Evolutionary conservation across 192 early-diverging fungal species (phyloP).

Genomic region (Coemansia sp.): DNA sequence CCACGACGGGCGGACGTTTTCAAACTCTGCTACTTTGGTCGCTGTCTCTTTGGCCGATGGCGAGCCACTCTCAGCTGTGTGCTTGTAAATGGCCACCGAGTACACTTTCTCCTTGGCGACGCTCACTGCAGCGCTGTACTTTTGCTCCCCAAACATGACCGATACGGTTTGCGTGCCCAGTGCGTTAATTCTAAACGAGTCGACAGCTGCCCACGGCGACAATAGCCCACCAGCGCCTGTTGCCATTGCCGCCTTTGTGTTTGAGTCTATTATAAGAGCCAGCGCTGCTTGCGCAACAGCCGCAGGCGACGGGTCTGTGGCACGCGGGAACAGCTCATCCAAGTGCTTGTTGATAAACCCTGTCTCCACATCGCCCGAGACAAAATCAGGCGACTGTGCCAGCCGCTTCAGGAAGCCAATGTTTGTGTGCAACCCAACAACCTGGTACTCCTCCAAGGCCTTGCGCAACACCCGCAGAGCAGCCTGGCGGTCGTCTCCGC

Average conservation of each 20-base stretch:
- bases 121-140: slow-evolving; percentile 23
- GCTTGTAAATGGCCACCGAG: slow-evolving; percentile 10
- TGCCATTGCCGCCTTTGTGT: slow-evolving; percentile 4
- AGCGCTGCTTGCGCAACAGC: slow-evolving; percentile 70
- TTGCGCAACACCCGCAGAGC: slow-evolving; percentile 78
- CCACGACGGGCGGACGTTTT: slow-evolving; percentile 22
- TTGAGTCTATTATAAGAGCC: slow-evolving; percentile 45
- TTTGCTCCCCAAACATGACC: slow-evolving; percentile 21
- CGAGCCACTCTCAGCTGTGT: not conserved
- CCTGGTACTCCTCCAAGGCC: slow-evolving; percentile 84
- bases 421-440: slow-evolving; percentile 91
- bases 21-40: slow-evolving; percentile 13
- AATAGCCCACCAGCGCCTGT: not conserved
- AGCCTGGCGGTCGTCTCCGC: slow-evolving; percentile 74
- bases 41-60: not conserved
- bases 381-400: slow-evolving; percentile 77
- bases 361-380: slow-evolving; percentile 87
- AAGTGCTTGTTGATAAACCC: slow-evolving; percentile 87
- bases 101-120: slow-evolving; percentile 19
- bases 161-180: slow-evolving; percentile 23
- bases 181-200: slow-evolving; percentile 55
- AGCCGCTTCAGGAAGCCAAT: slow-evolving; percentile 86
- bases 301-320: slow-evolving; percentile 37
- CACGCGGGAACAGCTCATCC: slow-evolving; percentile 60
- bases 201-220: slow-evolving; percentile 47